Conservation (phyloP, 192 early-diverging fungal species). For the Podochytrium sp. region DNA sequence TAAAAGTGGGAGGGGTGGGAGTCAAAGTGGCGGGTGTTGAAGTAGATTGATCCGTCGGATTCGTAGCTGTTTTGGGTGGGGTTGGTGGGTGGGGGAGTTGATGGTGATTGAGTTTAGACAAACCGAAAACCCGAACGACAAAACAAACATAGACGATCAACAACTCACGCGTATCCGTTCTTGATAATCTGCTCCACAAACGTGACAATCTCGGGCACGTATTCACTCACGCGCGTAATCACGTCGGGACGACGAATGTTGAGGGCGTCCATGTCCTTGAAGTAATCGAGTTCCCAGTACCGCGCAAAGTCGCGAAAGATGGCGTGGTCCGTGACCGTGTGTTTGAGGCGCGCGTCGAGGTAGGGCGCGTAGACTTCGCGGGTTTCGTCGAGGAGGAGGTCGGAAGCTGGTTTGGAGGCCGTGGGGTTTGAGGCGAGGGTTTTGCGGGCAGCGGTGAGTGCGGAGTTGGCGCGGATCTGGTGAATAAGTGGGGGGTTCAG, state of each 20-base stretch:
- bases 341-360: slow-evolving; percentile 13
- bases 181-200: slow-evolving; percentile 92
- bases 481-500: no score
- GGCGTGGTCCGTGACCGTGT: slow-evolving; percentile 81
- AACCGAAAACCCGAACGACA: slow-evolving; percentile 1
- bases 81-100: neutral
- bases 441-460: slow-evolving; percentile 2
- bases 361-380: slow-evolving; percentile 51
- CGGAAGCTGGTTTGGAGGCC: neutral
- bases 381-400: slow-evolving; percentile 54
- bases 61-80: slow-evolving; percentile 73
- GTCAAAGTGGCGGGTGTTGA: slow-evolving; percentile 86
- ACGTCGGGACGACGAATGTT: slow-evolving; percentile 85
- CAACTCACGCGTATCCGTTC: slow-evolving; percentile 82
- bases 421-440: neutral
- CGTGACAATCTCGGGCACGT: slow-evolving; percentile 88
- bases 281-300: slow-evolving; percentile 93
- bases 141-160: neutral
- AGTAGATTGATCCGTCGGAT: slow-evolving; percentile 90
- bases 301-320: slow-evolving; percentile 92
- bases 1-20: slow-evolving; percentile 84
- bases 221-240: slow-evolving; percentile 94
- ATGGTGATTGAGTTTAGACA: neutral
- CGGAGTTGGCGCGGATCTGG: slow-evolving; percentile 1
- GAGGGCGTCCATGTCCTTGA: slow-evolving; percentile 90